Percentiles rank a stretch among this genome's conserved stretches.
These are phyloP conservation scores for Calocybe cyanea DNA, from an alignment of 768 basidiomycete genomes.

Conservation along the genomic window DNA sequence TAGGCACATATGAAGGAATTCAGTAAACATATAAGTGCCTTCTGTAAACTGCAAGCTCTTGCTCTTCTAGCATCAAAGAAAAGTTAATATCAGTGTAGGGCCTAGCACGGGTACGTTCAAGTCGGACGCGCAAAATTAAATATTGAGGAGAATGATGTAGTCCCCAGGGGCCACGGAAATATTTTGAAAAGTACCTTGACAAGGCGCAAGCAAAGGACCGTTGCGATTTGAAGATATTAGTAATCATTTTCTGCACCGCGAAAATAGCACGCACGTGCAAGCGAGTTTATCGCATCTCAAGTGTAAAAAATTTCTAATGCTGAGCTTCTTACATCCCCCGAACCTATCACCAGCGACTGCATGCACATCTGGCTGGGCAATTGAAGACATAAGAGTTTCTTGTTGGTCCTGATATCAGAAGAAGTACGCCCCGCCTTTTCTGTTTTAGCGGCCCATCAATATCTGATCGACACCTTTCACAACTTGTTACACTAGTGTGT, in stretches of 20 bases:
- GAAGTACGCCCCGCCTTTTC: conserved; percentile 8
- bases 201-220: no score
- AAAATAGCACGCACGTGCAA: background rate
- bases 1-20: no score
- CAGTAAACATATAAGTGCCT: no score
- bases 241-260: background rate
- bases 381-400: background rate
- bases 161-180: no score
- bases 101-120: no score
- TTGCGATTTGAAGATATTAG: no score
- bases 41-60: no score
- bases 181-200: no score
- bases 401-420: background rate
- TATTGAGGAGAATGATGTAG: no score
- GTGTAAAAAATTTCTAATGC: conserved; percentile 22
- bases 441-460: conserved; percentile 3
- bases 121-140: no score
- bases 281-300: background rate
- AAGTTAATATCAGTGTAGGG: no score
- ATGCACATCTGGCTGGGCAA: conserved; percentile 11
- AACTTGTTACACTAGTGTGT: conserved; percentile 62
- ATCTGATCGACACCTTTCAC: conserved; percentile 7
- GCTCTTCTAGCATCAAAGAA: no score
- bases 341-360: conserved; percentile 1
- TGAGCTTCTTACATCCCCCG: conserved; percentile 7